Conservation (phyloP, 208 protist species). For the Acanthamoeba castellanii region DNA sequence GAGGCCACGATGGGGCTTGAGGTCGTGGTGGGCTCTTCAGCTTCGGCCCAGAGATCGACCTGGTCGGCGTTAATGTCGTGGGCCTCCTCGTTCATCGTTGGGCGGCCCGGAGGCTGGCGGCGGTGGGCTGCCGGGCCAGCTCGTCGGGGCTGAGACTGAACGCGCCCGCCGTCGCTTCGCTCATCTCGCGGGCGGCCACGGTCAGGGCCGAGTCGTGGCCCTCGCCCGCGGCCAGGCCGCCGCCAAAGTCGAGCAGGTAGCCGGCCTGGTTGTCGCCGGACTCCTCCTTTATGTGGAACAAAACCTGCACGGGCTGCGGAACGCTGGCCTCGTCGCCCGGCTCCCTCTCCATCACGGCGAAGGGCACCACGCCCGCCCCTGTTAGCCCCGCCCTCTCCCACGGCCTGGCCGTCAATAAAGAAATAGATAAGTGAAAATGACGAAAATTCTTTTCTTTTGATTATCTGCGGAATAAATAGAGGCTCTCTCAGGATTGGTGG, state of each 20-base stretch:
- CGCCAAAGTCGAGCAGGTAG: conserved; percentile 52
- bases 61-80: no score
- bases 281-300: not conserved
- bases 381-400: not conserved
- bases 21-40: no score
- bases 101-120: not conserved
- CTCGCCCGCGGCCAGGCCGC: not conserved
- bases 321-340: no score
- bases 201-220: not conserved
- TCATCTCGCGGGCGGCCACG: not conserved
- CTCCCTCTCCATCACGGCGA: not conserved
- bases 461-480: no score
- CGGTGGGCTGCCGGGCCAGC: not conserved
- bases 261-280: not conserved
- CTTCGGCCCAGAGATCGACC: no score
- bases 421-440: no score
- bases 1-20: no score
- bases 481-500: no score
- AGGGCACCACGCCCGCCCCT: not conserved
- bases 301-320: not conserved
- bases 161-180: not conserved
- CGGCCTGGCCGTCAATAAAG: no score
- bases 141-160: not conserved
- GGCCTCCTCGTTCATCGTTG: no score
- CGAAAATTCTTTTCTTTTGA: no score